Base-by-base conservation (phyloP, 495 filamentous ascomycete species). In the Penicillium ochrochloron region DNA sequence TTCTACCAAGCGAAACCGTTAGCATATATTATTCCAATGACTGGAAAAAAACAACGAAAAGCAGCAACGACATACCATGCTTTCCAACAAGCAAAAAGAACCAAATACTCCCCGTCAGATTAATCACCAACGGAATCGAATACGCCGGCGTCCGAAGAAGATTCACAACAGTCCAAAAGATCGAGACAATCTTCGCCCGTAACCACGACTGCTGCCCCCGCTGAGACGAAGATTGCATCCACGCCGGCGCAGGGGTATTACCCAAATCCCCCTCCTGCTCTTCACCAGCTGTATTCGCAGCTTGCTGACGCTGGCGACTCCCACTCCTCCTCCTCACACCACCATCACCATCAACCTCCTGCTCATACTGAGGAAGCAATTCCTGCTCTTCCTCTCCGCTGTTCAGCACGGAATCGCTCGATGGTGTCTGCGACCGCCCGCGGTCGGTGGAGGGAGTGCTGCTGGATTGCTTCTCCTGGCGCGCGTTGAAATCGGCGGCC, bases 61-160 rank as follows among this genome's bases (percentile, higher is more conserved):
- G 5, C 7, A 31, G 2, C 23, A 61, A 7, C 31, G 31, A 85
- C 88, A 65, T 77, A 95, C 93, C 92, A 67, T 94, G 92, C 76
- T 93, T 85, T 59, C 95, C 95, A 81, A 99, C 92, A 64, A 99
- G 79, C 67, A 97, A 74, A 71, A 99, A 99, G 70, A 99, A 99
- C 95, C 95, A 99, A 64, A 99, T 84, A 70, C 92, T 96, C 61
- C 95, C 95, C 37, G 95, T 97, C 67, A 97, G 75, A 71, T 99
- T 99, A 31, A 97, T 81, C 56, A 97, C 77, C 68, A 99, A 73
- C 29, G 94, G 94, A 39, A 96, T 72, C 12, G 92, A 90, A 76
- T 99, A 99, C 29, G 85, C 84, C 52, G 93, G 93, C 61, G 90
- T 93, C 51, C 84, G 78, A 12, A 98, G 76, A 68, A 97, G 76